Base-by-base conservation (phyloP, 129 eudicot species). In the Saposhnikovia divaricata region DNA sequence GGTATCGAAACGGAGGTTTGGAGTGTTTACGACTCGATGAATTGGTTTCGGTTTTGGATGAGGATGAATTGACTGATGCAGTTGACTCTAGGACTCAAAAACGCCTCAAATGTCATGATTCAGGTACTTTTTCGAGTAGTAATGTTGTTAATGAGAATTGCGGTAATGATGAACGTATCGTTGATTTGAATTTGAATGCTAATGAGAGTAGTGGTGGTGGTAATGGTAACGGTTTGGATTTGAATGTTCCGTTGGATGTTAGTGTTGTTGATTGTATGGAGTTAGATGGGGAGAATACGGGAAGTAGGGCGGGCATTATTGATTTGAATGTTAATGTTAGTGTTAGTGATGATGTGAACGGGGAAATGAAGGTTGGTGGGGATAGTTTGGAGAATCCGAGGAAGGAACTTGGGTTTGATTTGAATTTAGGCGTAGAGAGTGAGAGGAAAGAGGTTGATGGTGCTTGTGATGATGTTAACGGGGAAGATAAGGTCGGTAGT, bases 301-400 rank as follows among this genome's bases (percentile, higher is more conserved):
- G 59, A 50, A 78, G 38, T 77, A 81, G 82, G 55, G 77, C 61
- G 69, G 81, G 63, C 44, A 50, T 80, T 23, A 88, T 89, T 82
- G 96, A 92, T 79, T 83, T 92, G 86, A 92, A 95, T 95, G 80
- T 89, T 84, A 88, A 85, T 80, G 83, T 80, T 68, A 53, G 80
- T 80, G 83, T 80, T 68, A 53, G 80, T 78, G 88, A 76, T 25
- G 92, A 77, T 51, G 87, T 73, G 75, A 83, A 50, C 72, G 83
- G 47, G 65, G 71, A 76, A 31, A 69, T 39, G 34, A 75, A 72
- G 40, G 14, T 42, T 23, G 50, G 21, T 19, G 44, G 48, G 27
- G 77, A 39, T n/a, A 65, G 45, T 15, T 40, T 80, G 78, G 78
- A 48, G 7, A 57, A 42, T 72, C 51, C 28, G 53, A 87, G 83